Conservation (phyloP, 2,329 filamentous ascomycete species). For the Huntiella decipiens region DNA sequence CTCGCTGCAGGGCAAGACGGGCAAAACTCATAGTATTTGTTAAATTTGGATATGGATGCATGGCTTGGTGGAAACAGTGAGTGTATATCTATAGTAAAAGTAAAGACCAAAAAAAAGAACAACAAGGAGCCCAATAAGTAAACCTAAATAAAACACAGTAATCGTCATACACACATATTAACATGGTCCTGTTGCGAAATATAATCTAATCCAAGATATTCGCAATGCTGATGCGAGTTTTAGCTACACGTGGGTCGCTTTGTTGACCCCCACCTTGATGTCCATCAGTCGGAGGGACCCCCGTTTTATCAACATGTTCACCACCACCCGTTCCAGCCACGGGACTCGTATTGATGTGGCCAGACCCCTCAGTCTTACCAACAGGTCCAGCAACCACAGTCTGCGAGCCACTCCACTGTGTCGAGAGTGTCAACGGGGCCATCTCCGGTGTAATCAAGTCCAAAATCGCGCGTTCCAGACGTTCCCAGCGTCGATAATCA, state of each 20-base stretch:
- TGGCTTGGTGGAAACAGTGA: not conserved
- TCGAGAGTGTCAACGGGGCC: slow-evolving; percentile 4
- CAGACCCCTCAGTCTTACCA: not conserved
- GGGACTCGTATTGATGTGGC: not conserved
- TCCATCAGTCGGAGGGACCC: too few species aligned
- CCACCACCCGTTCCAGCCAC: not conserved
- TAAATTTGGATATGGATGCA: slow-evolving; percentile 22
- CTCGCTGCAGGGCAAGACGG: slow-evolving; percentile 72
- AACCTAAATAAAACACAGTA: too few species aligned
- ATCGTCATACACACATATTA: not conserved
- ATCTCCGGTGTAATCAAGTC: slow-evolving; percentile 4
- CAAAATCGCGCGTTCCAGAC: slow-evolving; percentile 33
- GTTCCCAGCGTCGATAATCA: slow-evolving; percentile 68
- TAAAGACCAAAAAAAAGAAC: not conserved
- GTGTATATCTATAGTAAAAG: not conserved
- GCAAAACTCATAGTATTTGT: slow-evolving; percentile 79
- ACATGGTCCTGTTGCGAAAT: not conserved
- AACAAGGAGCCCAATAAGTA: not conserved
- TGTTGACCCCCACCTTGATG: not conserved
- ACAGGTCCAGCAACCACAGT: not conserved
- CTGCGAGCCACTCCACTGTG: slow-evolving; percentile 11
- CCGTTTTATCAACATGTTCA: too few species aligned
- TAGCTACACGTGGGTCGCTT: slow-evolving; percentile 7
- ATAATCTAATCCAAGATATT: slow-evolving; percentile 23
- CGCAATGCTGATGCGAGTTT: slow-evolving; percentile 23